These are phyloP conservation scores for Isabelozyma pseudorhagii DNA, from an alignment of 805 yeast species.

Conservation along the genomic window DNA sequence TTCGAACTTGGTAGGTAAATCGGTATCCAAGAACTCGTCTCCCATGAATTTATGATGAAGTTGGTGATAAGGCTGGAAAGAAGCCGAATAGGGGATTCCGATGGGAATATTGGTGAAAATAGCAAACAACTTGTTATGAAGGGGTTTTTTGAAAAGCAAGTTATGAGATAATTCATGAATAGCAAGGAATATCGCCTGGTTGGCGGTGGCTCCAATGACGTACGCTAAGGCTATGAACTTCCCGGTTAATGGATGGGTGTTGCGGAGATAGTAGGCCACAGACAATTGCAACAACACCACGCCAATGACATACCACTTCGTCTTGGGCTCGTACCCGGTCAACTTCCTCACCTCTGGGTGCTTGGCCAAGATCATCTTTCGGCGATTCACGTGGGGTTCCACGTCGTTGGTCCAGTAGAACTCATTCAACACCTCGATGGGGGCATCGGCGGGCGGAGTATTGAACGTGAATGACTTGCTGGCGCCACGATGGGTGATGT, in stretches of 20 bases:
- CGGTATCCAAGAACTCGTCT: constrained; percentile 80
- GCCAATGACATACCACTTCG: constrained; percentile 67
- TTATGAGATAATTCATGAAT: constrained; percentile 89
- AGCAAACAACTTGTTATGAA: constrained; percentile 73
- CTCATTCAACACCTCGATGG: constrained; percentile 48
- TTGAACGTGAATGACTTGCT: constrained; percentile 26
- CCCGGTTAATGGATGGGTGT: constrained; percentile 50
- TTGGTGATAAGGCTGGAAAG: constrained; percentile 86
- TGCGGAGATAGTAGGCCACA: constrained; percentile 58
- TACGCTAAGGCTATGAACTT: constrained; percentile 65
- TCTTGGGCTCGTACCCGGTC: constrained; percentile 82
- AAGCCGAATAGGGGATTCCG: constrained; percentile 87
- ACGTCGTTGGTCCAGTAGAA: constrained; percentile 81
- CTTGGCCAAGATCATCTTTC: constrained; percentile 68
- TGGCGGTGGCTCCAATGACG: constrained; percentile 79
- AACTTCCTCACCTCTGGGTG: constrained; percentile 79
- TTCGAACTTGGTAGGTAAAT: constrained; percentile 78
- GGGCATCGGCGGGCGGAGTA: constrained; percentile 40
- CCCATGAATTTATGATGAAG: constrained; percentile 90
- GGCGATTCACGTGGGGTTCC: constrained; percentile 77
- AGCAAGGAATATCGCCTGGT: constrained; percentile 80
- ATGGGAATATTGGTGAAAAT: constrained; percentile 80
- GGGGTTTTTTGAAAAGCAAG: constrained; percentile 73
- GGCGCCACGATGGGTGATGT: constrained; percentile 24
- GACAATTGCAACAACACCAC: constrained; percentile 70